Base-by-base conservation (phyloP, 1,139 yeast genomes). In the Suhomyces terraborum region DNA sequence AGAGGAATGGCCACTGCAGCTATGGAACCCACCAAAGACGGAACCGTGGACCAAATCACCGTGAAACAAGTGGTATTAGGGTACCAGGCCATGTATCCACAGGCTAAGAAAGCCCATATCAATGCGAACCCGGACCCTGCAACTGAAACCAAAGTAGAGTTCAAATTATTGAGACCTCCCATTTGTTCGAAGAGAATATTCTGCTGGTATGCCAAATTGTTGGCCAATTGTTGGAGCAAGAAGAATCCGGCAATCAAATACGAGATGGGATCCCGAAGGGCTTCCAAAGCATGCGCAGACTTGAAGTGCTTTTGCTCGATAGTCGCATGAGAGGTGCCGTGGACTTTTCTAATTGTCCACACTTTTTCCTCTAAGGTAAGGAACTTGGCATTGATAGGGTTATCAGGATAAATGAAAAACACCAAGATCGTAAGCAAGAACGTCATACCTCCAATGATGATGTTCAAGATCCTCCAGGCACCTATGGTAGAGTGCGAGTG, bases 131-230 rank as follows among this genome's bases (percentile, higher is more conserved):
- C 75, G 35, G 77, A 73, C 30, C 74, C 66, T 1, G 79, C 80
- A 36, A 76, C 79, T 4, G 80, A 69, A 4, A 78, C 79, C 26
- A 78, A 56, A 1, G 80, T 75, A 1, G 82, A 69, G 38, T 67
- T 68, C 40, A 77, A 59, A 48, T 64, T 68, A 17, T 66, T 54
- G 26, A 75, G 58, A 31, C 77, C 77, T 36, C 77, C 77, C 54
- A 73, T 61, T 32, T 62, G 64, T 19, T 60, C 62, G 43, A 66
- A 75, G 35, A 75, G 56, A 34, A 74, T 52, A 38, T 67, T 72
- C 46, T 74, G 74, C 49, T 73, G 78, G 47, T 73, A 75, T 4
- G 75, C 64, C 39, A 73, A 61, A 49, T 73, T 74, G 49, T 75
- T 75, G 4, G 79, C 74, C 43, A 75, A 55, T 55, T 68, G 73